These are phyloP conservation scores for Dryas drummondii DNA, from an alignment of 306 rosid species.

Conservation along the genomic window DNA sequence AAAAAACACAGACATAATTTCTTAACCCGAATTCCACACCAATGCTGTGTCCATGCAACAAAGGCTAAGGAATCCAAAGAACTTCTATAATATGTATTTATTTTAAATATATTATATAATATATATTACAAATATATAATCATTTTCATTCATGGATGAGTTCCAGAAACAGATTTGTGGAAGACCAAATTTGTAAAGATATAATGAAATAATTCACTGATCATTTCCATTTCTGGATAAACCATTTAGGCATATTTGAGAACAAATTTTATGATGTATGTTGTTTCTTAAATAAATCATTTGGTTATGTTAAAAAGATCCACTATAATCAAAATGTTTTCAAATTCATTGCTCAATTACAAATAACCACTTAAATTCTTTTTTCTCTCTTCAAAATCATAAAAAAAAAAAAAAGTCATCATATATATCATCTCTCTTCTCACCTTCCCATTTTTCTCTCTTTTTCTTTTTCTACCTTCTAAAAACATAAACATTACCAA, in stretches of 20 bases:
- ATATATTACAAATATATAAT: background rate
- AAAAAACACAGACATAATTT: background rate
- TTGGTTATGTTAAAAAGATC: constrained; percentile 1
- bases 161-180: background rate
- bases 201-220: background rate
- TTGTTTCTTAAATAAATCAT: background rate
- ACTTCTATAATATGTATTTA: background rate
- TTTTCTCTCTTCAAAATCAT: background rate
- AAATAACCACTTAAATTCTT: background rate
- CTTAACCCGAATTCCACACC: background rate
- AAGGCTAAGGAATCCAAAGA: background rate
- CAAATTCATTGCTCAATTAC: background rate
- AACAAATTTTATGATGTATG: background rate
- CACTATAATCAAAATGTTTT: background rate
- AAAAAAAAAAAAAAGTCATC: too few relatives aligned
- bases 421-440: too few relatives aligned
- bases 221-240: background rate
- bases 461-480: too few relatives aligned
- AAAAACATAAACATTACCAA: too few relatives aligned
- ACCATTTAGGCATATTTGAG: background rate
- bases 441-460: too few relatives aligned
- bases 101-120: too few relatives aligned
- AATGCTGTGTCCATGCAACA: background rate
- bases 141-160: background rate
- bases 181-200: background rate